Percentiles rank a stretch among this genome's conserved stretches.
These are phyloP conservation scores for Crithidia fasciculata DNA, from an alignment of 208 protist species.

Conservation along the genomic window DNA sequence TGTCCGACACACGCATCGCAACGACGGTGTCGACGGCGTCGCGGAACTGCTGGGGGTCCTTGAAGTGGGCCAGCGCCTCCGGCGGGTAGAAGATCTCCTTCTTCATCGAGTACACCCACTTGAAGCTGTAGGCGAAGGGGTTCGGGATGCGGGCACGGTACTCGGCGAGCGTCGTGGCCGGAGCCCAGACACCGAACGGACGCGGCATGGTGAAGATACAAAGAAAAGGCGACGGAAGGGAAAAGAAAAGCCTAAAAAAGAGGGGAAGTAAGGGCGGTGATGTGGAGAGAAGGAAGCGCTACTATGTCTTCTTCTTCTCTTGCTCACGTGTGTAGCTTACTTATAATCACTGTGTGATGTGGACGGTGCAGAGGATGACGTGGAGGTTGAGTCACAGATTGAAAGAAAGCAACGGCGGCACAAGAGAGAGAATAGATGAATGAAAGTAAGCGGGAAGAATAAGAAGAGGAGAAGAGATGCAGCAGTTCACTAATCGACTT, in stretches of 20 bases:
- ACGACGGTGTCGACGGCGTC: slow-evolving; percentile 81
- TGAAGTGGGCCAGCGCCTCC: slow-evolving; percentile 85
- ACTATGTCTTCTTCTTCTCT: not conserved
- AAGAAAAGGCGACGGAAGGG: slow-evolving; percentile 15
- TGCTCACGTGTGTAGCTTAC: no score
- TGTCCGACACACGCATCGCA: slow-evolving; percentile 82
- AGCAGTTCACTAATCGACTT: no score
- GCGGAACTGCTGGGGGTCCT: slow-evolving; percentile 88
- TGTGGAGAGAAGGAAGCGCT: not conserved
- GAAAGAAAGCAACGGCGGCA: no score
- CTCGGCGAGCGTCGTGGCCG: slow-evolving; percentile 86
- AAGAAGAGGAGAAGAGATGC: no score
- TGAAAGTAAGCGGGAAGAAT: no score
- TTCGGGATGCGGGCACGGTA: slow-evolving; percentile 78
- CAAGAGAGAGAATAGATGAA: no score
- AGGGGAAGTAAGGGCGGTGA: not conserved
- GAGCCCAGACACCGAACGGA: slow-evolving; percentile 87
- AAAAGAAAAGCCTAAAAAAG: slow-evolving; percentile 25
- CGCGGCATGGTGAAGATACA: slow-evolving; percentile 62
- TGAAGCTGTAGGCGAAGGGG: slow-evolving; percentile 60
- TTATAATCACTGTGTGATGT: no score
- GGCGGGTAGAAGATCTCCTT: slow-evolving; percentile 85
- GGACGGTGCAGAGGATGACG: no score
- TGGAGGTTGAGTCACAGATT: no score
- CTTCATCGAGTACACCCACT: slow-evolving; percentile 47